Evolutionary conservation across 495 filamentous ascomycete genomes (phyloP).

Genomic region (Cryomyces minteri): DNA sequence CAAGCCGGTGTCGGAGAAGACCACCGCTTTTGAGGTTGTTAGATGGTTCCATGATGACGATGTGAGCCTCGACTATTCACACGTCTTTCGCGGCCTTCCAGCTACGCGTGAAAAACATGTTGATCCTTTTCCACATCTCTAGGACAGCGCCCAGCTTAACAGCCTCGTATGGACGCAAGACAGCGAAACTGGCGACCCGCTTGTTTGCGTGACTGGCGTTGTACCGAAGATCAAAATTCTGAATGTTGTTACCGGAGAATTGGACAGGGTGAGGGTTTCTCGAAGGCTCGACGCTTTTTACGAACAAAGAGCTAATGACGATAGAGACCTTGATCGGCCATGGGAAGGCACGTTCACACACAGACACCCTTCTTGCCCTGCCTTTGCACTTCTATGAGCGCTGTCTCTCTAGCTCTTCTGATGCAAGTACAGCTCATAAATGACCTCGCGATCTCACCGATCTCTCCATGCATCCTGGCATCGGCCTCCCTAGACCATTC

Average conservation of each 20-base stretch:
- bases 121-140: conserved; percentile 1
- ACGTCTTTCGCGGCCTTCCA: too few relatives aligned
- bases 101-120: too few relatives aligned
- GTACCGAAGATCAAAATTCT: conserved; percentile 46
- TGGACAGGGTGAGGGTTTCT: conserved; percentile 27
- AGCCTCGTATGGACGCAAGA: conserved; percentile 46
- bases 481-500: conserved; percentile 49
- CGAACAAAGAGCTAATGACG: conserved; percentile 1
- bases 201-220: conserved; percentile 40
- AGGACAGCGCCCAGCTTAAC: conserved; percentile 15
- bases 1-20: conserved; percentile 26
- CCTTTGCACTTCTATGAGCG: too few relatives aligned
- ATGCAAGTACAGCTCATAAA: conserved; percentile 32
- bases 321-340: conserved; percentile 39
- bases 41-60: conserved; percentile 42
- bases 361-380: too few relatives aligned
- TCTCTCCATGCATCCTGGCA: conserved; percentile 38
- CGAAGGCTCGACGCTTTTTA: background rate
- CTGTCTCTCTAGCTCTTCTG: background rate
- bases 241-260: conserved; percentile 35
- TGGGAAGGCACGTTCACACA: conserved; percentile 28
- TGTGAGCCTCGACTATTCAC: background rate
- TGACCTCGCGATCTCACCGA: conserved; percentile 45
- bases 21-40: conserved; percentile 38
- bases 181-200: conserved; percentile 32